A percentile compares a stretch with the other conserved stretches of the same genome.
These are phyloP conservation scores for Amanita phalloides DNA, from an alignment of 768 basidiomycete genomes.

Conservation along the genomic window DNA sequence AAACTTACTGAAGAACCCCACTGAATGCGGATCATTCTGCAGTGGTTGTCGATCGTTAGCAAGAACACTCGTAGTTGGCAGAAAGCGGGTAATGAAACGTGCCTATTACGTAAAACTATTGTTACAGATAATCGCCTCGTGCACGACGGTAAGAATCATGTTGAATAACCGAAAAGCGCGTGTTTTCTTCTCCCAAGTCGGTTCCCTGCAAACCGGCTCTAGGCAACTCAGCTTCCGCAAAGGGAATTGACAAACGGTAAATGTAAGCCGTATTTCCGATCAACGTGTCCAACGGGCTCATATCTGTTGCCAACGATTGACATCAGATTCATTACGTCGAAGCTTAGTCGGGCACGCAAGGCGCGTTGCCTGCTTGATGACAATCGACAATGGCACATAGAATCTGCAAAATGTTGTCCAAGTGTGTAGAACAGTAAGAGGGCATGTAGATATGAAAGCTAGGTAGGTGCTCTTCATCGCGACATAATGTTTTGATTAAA, in stretches of 20 bases:
- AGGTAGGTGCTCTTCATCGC: neutral
- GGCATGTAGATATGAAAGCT: neutral
- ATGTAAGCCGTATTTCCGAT: neutral
- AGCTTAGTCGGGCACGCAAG: neutral
- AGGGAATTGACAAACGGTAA: neutral
- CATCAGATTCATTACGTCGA: neutral
- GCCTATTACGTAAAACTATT: neutral
- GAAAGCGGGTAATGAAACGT: neutral
- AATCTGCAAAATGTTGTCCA: no score
- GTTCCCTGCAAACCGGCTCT: neutral
- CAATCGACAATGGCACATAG: no score
- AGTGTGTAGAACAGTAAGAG: neutral
- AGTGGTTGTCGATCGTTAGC: constrained; percentile 5
- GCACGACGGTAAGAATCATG: neutral
- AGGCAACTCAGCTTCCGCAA: neutral
- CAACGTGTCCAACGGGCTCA: constrained; percentile 2
- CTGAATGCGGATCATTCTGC: constrained; percentile 36
- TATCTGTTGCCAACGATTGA: neutral
- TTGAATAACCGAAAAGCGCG: no score
- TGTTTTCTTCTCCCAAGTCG: neutral
- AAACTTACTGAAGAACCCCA: constrained; percentile 33
- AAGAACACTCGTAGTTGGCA: neutral
- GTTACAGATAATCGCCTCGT: neutral
- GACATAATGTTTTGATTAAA: neutral
- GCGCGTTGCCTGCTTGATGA: no score